Percentiles rank a stretch among this genome's conserved stretches.
Conservation (phyloP, 2,329 filamentous ascomycete species). For the Arthrobotrys musiformis region DNA sequence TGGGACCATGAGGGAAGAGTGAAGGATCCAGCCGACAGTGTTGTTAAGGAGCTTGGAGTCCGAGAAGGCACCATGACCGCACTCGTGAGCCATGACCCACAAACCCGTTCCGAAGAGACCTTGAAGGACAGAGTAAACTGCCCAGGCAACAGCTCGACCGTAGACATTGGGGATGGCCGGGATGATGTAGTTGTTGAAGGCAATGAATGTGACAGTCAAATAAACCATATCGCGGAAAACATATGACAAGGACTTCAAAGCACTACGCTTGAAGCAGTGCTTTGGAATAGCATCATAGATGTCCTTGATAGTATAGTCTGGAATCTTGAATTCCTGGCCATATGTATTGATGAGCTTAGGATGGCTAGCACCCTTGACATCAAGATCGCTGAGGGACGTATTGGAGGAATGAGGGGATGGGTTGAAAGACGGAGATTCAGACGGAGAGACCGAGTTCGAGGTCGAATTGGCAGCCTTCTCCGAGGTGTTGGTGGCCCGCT, state of each 20-base stretch:
- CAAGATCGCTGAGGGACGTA: conserved; percentile 91
- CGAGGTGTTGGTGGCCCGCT: conserved; percentile 61
- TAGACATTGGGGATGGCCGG: conserved; percentile 66
- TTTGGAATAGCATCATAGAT: conserved; percentile 96
- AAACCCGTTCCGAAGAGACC: conserved; percentile 92
- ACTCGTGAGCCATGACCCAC: conserved; percentile 98
- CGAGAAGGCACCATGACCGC: conserved; percentile 96
- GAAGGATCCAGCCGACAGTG: conserved; percentile 87
- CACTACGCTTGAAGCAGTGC: conserved; percentile 94
- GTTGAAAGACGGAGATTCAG: conserved; percentile 68
- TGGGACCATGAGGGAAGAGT: conserved; percentile 88
- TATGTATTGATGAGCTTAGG: conserved; percentile 81
- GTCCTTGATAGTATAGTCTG: conserved; percentile 97
- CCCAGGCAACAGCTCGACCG: conserved; percentile 66
- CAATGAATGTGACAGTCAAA: conserved; percentile 80
- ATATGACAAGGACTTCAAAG: conserved; percentile 78
- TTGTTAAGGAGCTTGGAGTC: conserved; percentile 91
- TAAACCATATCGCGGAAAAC: conserved; percentile 81
- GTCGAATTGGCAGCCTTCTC: conserved; percentile 68
- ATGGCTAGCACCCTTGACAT: conserved; percentile 67
- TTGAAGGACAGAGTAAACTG: conserved; percentile 81
- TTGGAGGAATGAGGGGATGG: conserved; percentile 73
- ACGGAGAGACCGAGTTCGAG: conserved; percentile 68
- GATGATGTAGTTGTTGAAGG: conserved; percentile 90
- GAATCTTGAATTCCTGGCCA: conserved; percentile 92